Percentiles rank a stretch among this genome's conserved stretches.
Evolutionary conservation across 768 basidiomycete species (phyloP).

Genomic region (Suillus brevipes): DNA sequence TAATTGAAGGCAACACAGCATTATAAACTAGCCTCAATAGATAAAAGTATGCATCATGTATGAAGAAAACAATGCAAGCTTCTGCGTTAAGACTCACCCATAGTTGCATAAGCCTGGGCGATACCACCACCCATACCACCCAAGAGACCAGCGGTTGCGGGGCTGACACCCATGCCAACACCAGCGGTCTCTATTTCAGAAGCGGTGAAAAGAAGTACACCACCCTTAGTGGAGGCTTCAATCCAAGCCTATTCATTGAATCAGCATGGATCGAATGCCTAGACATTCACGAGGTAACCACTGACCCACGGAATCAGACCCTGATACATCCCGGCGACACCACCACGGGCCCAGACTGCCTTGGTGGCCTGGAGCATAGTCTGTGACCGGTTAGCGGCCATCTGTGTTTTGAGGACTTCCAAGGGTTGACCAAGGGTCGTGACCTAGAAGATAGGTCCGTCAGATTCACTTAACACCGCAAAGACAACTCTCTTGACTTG

Average conservation of each 20-base stretch:
- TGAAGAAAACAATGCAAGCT: neutral
- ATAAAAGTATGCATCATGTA: conserved; percentile 19
- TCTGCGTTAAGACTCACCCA: conserved; percentile 66
- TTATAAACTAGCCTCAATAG: conserved; percentile 20
- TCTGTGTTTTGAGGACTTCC: conserved; percentile 98
- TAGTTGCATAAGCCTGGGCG: conserved; percentile 98
- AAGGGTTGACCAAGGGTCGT: conserved; percentile 97
- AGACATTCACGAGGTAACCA: conserved; percentile 7
- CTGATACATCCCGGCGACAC: conserved; percentile 89
- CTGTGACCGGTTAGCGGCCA: conserved; percentile 96
- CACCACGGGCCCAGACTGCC: conserved; percentile 91
- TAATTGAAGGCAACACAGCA: conserved; percentile 18
- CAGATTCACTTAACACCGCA: neutral
- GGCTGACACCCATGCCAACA: conserved; percentile 66
- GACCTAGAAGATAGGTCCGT: conserved; percentile 54
- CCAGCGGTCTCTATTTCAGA: conserved; percentile 85
- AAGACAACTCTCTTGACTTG: conserved; percentile 40
- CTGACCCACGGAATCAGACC: conserved; percentile 98
- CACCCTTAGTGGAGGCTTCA: conserved; percentile 98
- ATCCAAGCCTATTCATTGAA: conserved; percentile 82
- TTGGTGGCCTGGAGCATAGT: conserved; percentile 83
- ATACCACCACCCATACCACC: conserved; percentile 98
- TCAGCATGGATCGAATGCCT: neutral
- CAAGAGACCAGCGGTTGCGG: conserved; percentile 82
- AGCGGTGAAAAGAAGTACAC: conserved; percentile 92